phyloP scores from a whole-genome alignment of 2,329 filamentous ascomycete genomes.

The Cladosporium halotolerans region DNA sequence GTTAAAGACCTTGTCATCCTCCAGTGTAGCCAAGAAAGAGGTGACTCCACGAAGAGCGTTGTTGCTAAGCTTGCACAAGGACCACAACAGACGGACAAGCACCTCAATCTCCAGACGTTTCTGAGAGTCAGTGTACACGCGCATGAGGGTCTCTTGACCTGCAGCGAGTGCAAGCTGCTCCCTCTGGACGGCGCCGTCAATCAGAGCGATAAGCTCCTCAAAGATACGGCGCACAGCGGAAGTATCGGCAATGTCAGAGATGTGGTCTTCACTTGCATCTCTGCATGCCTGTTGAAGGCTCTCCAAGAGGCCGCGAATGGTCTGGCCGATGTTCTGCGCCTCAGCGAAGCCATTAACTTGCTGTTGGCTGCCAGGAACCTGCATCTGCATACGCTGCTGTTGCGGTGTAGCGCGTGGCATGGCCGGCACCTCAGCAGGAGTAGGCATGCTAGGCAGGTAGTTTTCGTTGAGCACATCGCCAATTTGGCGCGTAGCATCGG shows the following conservation, averaged over 20 bases:
- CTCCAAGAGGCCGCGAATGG: conserved; percentile 48
- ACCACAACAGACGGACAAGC: conserved; percentile 54
- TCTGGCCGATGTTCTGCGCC: conserved; percentile 46
- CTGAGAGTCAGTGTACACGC: conserved; percentile 50
- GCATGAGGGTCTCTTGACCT: conserved; percentile 40
- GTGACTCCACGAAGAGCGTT: conserved; percentile 49
- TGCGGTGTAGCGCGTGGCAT: conserved; percentile 53
- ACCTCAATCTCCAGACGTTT: conserved; percentile 57
- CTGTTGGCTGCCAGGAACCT: conserved; percentile 29
- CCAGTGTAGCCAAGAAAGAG: conserved; percentile 44
- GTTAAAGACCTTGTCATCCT: conserved; percentile 58
- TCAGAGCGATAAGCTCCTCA: conserved; percentile 49
- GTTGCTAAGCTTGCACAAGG: conserved; percentile 56
- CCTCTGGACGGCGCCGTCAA: conserved; percentile 49
- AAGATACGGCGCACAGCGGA: conserved; percentile 53
- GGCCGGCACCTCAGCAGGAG: conserved; percentile 56
- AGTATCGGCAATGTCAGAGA: conserved; percentile 51
- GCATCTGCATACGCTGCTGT: conserved; percentile 39
- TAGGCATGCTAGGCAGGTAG: conserved; percentile 57
- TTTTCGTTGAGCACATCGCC: conserved; percentile 56
- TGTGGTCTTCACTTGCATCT: conserved; percentile 51
- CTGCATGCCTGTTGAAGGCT: conserved; percentile 53
- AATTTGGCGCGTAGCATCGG: conserved; percentile 53
- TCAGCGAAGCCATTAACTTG: conserved; percentile 59
- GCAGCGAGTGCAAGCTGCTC: conserved; percentile 51